Percentiles rank a stretch among this genome's conserved stretches.
These are phyloP conservation scores for Seiridium unicorne DNA, from an alignment of 2,329 filamentous ascomycete genomes.

Conservation along the genomic window DNA sequence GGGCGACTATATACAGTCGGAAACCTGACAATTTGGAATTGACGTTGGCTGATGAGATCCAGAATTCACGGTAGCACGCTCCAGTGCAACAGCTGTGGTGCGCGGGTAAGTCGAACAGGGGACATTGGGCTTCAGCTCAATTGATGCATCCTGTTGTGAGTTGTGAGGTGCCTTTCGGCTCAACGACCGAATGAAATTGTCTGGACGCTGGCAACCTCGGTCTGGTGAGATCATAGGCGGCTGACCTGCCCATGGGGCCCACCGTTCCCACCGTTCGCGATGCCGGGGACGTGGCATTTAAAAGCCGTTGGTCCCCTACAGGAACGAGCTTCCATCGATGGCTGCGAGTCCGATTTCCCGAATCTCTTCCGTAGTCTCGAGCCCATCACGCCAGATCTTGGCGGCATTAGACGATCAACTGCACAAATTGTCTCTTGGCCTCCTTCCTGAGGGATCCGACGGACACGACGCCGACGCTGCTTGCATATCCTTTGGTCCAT, in stretches of 20 bases:
- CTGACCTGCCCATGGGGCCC: not conserved
- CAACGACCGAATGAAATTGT: not conserved
- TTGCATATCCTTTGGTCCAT: too few relatives aligned
- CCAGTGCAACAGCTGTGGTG: too few relatives aligned
- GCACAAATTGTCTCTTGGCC: too few relatives aligned
- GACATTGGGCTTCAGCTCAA: too few relatives aligned
- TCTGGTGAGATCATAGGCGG: slow-evolving; percentile 6
- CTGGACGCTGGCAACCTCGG: slow-evolving; percentile 3
- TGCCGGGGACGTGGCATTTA: slow-evolving; percentile 6
- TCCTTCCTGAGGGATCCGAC: too few relatives aligned
- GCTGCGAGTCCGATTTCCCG: not conserved
- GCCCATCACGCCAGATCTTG: not conserved
- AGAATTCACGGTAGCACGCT: too few relatives aligned
- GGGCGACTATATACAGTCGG: too few relatives aligned
- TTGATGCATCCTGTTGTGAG: too few relatives aligned
- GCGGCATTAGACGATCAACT: not conserved
- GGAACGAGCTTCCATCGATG: not conserved
- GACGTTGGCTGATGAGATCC: too few relatives aligned
- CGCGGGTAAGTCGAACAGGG: too few relatives aligned
- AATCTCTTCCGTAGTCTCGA: not conserved
- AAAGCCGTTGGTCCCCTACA: not conserved
- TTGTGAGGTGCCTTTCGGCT: not conserved
- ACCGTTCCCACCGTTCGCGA: not conserved
- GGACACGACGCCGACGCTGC: too few relatives aligned
- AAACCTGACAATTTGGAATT: too few relatives aligned